Conservation (phyloP, 371 early-diverging fungal species). For the Saksenaea vasiformis region DNA sequence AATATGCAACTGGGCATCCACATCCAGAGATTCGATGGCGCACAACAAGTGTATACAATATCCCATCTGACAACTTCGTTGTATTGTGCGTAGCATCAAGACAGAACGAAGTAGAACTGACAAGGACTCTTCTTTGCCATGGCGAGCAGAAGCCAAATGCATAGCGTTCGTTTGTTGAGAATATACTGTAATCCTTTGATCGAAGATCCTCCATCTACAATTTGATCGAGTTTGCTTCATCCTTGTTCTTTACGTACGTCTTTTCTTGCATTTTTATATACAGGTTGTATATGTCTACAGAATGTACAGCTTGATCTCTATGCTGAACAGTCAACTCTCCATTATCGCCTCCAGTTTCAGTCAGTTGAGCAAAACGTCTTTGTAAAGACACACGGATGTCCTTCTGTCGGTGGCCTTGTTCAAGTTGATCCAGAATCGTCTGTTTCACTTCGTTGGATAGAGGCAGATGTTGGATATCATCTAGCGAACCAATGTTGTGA, state of each 20-base stretch:
- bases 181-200: background rate
- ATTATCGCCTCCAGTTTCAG: background rate
- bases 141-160: background rate
- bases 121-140: background rate
- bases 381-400: background rate
- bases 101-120: background rate
- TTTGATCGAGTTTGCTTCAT: background rate
- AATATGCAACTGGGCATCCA: background rate
- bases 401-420: background rate
- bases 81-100: conserved; percentile 6
- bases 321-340: background rate
- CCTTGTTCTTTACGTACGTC: background rate
- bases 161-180: background rate
- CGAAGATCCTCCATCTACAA: background rate
- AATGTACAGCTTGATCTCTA: background rate
- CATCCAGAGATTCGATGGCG: background rate
- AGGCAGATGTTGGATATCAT: background rate
- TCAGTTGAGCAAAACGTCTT: background rate
- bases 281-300: background rate
- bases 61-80: background rate
- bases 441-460: background rate
- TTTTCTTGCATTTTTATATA: background rate
- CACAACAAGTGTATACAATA: background rate
- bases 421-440: background rate
- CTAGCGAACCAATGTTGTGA: background rate